These are phyloP conservation scores for Corallochytrium limacisporum DNA, from an alignment of 78 protist genomes.

Conservation along the genomic window DNA sequence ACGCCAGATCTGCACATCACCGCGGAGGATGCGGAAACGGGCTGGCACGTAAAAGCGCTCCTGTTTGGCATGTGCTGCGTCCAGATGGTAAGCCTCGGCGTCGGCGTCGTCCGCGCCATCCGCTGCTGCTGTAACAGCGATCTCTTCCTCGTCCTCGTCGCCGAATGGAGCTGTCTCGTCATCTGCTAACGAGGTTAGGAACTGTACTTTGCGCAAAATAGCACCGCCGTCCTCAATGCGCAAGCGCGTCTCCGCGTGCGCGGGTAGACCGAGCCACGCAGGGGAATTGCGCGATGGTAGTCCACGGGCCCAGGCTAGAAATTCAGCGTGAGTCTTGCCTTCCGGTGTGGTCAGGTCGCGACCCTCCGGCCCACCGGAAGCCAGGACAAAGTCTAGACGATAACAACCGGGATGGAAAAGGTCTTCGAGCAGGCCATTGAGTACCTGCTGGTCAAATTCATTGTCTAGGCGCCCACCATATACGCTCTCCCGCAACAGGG, in stretches of 20 bases:
- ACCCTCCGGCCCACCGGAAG: not conserved
- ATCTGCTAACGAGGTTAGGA: not conserved
- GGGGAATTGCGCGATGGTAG: constrained; percentile 62
- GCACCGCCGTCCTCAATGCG: constrained; percentile 30
- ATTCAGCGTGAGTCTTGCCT: constrained; percentile 31
- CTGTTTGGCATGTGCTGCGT: no score
- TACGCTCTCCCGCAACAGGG: constrained; percentile 17
- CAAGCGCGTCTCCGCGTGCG: constrained; percentile 46
- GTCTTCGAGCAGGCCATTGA: constrained; percentile 50
- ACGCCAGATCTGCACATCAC: no score
- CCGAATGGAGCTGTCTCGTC: not conserved
- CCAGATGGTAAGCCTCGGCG: no score
- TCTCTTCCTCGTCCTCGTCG: not conserved
- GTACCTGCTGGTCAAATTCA: constrained; percentile 69
- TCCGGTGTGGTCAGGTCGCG: constrained; percentile 4
- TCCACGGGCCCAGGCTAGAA: constrained; percentile 37
- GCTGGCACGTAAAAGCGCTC: no score
- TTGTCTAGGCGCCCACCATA: constrained; percentile 89
- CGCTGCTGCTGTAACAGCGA: not conserved
- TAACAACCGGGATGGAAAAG: constrained; percentile 43
- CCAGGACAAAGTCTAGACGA: constrained; percentile 4
- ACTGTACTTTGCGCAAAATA: constrained; percentile 5
- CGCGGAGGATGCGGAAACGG: no score
- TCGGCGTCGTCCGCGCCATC: not conserved
- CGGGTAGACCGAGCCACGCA: constrained; percentile 76